These are phyloP conservation scores for Petunia secreta DNA, from an alignment of 257 asterid species.

Conservation along the genomic window DNA sequence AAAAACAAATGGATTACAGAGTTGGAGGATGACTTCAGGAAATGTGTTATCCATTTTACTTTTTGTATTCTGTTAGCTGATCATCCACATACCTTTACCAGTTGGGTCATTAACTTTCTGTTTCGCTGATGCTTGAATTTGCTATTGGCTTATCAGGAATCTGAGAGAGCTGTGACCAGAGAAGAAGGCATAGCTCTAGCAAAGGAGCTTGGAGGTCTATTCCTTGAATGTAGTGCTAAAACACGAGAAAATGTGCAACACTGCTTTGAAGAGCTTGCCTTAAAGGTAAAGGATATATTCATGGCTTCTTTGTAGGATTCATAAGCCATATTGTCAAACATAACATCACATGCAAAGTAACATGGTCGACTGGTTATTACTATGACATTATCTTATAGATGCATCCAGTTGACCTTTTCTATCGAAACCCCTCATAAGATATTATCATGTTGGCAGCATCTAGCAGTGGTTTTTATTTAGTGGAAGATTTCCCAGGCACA, in stretches of 20 bases:
- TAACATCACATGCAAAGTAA: not conserved
- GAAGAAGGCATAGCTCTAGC: conserved; percentile 85
- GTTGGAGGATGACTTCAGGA: not conserved
- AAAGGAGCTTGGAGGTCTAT: conserved; percentile 75
- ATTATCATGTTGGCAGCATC: not conserved
- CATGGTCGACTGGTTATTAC: not conserved
- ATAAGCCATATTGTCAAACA: not conserved
- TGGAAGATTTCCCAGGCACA: not conserved
- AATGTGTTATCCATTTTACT: not conserved
- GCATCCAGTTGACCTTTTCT: not conserved
- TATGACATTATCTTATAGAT: not conserved
- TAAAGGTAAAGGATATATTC: conserved; percentile 55
- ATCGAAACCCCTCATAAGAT: not conserved
- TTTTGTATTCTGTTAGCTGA: not conserved
- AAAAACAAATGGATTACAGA: not conserved
- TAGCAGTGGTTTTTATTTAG: not conserved
- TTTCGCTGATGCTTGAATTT: not conserved
- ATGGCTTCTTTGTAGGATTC: not conserved
- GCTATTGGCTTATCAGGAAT: conserved; percentile 56
- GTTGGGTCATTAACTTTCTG: not conserved
- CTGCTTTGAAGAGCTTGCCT: conserved; percentile 78
- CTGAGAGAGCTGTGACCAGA: conserved; percentile 72
- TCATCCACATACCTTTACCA: not conserved
- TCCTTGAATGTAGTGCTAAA: conserved; percentile 89
- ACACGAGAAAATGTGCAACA: conserved; percentile 85